Evolutionary conservation across 192 early-diverging fungal genomes (phyloP), one percentile per base, ranked within the genome.

Genomic region (Pecoramyces ruminantium): DNA sequence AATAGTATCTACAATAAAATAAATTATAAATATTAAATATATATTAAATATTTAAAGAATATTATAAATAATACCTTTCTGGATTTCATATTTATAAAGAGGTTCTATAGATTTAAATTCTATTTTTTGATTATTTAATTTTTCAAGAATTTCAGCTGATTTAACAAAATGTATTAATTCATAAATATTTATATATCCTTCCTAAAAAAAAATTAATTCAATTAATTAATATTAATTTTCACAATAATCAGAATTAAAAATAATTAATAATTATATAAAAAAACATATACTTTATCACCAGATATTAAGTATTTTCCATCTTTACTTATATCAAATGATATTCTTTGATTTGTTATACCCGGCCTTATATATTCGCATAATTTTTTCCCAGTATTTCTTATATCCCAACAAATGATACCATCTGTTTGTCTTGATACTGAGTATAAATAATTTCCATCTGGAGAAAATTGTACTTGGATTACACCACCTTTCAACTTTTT

Each of bases 321-420:
- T 13, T 82, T 79, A 81, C 93, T 93, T 15, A 94, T 84, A 80
- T 91, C 92, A 87, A 95, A 94, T 6, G 78, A 79, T 79, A 95
- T 84, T 17, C 95, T 87, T 83, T 95, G 95, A 80, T 92, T 92
- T 13, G 94, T 94, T 29, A 86, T 83, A 1, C 89, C 88, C 18
- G 83, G 78, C 18, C 94, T 84, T 18, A 82, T 80, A 25, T 93
- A 58, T 2, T 85, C 83, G 28, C 85, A 85, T 28, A 92, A 80
- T 0, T 93, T 86, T 27, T 92, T 86, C 0, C 90, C 90, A 78
- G 94, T 87, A 77, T 96, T 91, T 2, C 95, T 86, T 27, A 94
- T 88, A 84, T 96, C 95, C 94, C 95, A 95, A 29, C 90, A 93
- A 1, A 88, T 85, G 25, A 96, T 88, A 30, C 79, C 78, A n/a